These are phyloP conservation scores for Solanum rostratum DNA, from an alignment of 257 asterid genomes.

Conservation along the genomic window DNA sequence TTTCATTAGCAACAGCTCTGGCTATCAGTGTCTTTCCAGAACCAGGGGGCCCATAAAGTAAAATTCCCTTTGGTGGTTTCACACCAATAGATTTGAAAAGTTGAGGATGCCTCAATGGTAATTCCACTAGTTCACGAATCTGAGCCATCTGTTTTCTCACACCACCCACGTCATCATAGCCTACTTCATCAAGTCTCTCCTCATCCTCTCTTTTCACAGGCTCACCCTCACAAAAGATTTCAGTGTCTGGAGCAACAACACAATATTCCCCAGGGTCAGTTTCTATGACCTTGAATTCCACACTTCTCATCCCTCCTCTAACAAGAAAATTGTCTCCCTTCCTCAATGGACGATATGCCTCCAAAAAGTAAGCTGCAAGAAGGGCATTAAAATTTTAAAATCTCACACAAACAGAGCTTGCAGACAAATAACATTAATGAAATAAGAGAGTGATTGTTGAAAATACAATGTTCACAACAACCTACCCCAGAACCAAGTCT, in stretches of 20 bases:
- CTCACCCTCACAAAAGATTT: constrained; percentile 60
- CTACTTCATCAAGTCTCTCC: constrained; percentile 56
- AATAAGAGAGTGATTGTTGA: background rate
- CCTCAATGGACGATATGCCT: constrained; percentile 62
- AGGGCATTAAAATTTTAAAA: background rate
- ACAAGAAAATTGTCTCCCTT: constrained; percentile 56
- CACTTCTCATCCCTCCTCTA: constrained; percentile 68
- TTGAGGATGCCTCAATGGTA: constrained; percentile 64
- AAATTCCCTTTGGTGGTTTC: constrained; percentile 62
- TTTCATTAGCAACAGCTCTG: constrained; percentile 52
- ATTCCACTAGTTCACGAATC: constrained; percentile 65
- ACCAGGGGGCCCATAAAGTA: constrained; percentile 52
- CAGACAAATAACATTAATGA: background rate
- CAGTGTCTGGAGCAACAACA: constrained; percentile 67
- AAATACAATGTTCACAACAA: background rate
- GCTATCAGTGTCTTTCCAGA: constrained; percentile 54
- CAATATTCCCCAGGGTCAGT: constrained; percentile 64
- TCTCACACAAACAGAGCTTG: background rate
- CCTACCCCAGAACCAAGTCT: background rate
- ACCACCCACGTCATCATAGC: constrained; percentile 67
- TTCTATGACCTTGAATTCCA: constrained; percentile 52
- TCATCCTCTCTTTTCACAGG: constrained; percentile 60
- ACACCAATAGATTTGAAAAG: constrained; percentile 68
- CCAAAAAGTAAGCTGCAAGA: constrained; percentile 52
- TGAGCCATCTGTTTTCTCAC: constrained; percentile 72